Conservation (phyloP, 2,329 filamentous ascomycete genomes). For the Zymoseptoria brevis region DNA sequence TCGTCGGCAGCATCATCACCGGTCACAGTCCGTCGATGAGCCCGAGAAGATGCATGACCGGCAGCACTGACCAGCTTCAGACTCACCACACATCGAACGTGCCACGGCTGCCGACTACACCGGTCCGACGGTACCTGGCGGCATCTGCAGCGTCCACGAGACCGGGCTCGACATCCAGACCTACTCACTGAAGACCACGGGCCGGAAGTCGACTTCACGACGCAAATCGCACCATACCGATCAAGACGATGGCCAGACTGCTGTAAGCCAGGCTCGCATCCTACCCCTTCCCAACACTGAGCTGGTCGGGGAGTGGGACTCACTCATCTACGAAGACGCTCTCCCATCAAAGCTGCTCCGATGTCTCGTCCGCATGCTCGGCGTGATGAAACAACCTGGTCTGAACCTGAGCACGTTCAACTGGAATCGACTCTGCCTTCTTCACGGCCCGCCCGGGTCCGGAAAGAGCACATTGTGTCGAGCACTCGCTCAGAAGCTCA, state of each 20-base stretch:
- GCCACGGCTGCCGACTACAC: slow-evolving; percentile 35
- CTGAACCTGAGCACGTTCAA: slow-evolving; percentile 34
- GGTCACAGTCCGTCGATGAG: background rate
- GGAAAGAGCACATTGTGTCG: slow-evolving; percentile 40
- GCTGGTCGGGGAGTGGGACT: slow-evolving; percentile 39
- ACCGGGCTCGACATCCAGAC: slow-evolving; percentile 37
- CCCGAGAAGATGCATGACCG: background rate
- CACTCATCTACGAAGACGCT: slow-evolving; percentile 38
- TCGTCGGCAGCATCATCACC: background rate
- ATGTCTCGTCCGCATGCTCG: slow-evolving; percentile 32
- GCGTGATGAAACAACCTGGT: slow-evolving; percentile 28
- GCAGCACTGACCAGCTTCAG: slow-evolving; percentile 10
- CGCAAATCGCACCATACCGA: slow-evolving; percentile 17
- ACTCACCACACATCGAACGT: slow-evolving; percentile 26
- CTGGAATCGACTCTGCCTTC: slow-evolving; percentile 39
- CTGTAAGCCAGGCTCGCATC: slow-evolving; percentile 28
- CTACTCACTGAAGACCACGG: slow-evolving; percentile 31
- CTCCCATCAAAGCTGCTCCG: slow-evolving; percentile 37
- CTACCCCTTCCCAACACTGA: slow-evolving; percentile 32
- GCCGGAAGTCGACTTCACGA: slow-evolving; percentile 18
- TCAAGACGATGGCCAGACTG: slow-evolving; percentile 22
- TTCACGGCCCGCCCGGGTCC: slow-evolving; percentile 38
- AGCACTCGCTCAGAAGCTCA: slow-evolving; percentile 44
- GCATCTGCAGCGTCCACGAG: slow-evolving; percentile 25
- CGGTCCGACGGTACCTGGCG: slow-evolving; percentile 17